Percentiles rank a stretch among this genome's conserved stretches.
Evolutionary conservation across 306 rosid genomes (phyloP).

Genomic region (Vigna radiata): DNA sequence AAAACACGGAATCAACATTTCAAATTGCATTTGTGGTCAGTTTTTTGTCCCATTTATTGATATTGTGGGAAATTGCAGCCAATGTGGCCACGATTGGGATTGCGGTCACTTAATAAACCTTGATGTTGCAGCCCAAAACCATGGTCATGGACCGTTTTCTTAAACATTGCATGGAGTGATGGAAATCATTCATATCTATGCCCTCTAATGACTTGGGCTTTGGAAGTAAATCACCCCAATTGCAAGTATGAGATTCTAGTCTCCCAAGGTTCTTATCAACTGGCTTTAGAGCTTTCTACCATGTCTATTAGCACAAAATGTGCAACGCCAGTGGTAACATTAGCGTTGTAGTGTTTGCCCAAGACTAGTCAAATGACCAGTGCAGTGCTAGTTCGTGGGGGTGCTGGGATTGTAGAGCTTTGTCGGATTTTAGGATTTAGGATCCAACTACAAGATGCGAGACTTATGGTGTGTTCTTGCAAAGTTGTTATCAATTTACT

Average conservation of each 20-base stretch:
- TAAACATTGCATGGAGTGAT: not conserved
- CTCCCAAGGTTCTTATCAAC: not conserved
- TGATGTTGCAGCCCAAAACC: not conserved
- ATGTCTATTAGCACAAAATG: not conserved
- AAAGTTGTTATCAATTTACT: too few species aligned
- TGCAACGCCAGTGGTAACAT: not conserved
- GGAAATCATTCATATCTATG: conserved; percentile 5
- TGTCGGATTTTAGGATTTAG: not conserved
- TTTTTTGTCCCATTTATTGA: not conserved
- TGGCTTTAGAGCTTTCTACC: not conserved
- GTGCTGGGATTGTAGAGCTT: not conserved
- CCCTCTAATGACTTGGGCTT: conserved; percentile 12
- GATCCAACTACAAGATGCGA: too few species aligned
- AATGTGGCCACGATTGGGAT: not conserved
- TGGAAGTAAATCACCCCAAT: not conserved
- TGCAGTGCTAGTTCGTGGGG: not conserved
- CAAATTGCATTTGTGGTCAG: not conserved
- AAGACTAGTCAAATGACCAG: not conserved
- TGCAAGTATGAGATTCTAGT: not conserved
- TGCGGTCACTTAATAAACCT: not conserved
- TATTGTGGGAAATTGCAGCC: not conserved
- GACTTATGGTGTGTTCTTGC: too few species aligned
- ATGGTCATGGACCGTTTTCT: not conserved
- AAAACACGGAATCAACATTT: conserved; percentile 18
- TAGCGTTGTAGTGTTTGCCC: too few species aligned